Percentiles rank a stretch among this genome's conserved stretches.
Evolutionary conservation across 352 stramenopile genomes (phyloP).

Genomic region (Phytophthora pseudosyringae): DNA sequence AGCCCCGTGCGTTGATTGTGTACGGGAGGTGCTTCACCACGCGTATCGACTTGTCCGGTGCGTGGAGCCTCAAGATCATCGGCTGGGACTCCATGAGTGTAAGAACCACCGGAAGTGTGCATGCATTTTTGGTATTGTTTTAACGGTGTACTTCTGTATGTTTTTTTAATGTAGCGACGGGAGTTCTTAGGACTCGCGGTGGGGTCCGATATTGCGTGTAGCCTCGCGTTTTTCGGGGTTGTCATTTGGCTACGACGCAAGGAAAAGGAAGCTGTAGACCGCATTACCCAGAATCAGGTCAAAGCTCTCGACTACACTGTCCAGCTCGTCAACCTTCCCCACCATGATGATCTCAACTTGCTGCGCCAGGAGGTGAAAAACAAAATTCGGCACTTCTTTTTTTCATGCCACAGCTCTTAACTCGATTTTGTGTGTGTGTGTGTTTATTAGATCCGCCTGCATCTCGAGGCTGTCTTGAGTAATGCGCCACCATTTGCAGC

Average conservation of each 20-base stretch:
- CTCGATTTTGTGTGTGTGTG: neutral
- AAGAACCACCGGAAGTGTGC: neutral
- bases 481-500: conserved; percentile 55
- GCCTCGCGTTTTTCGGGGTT: conserved; percentile 66
- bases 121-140: conserved; percentile 2
- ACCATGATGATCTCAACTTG: conserved; percentile 62
- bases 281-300: conserved; percentile 68
- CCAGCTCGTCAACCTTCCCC: conserved; percentile 70
- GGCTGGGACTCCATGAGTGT: conserved; percentile 85
- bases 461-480: conserved; percentile 70
- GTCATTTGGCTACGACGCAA: conserved; percentile 80
- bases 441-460: conserved; percentile 53
- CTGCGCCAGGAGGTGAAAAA: conserved; percentile 64
- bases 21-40: conserved; percentile 81
- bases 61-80: conserved; percentile 80
- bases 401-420: neutral
- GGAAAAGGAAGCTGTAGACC: conserved; percentile 65
- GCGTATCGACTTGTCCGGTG: conserved; percentile 71
- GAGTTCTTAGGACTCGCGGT: conserved; percentile 75
- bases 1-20: conserved; percentile 63
- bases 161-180: conserved; percentile 44
- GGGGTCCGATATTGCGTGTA: conserved; percentile 74
- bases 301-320: conserved; percentile 83
- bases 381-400: neutral
- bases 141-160: neutral